A percentile compares a stretch with the other conserved stretches of the same genome.
phyloP scores from a whole-genome alignment of 2,329 filamentous ascomycete species.

The Septoria petroselini region DNA sequence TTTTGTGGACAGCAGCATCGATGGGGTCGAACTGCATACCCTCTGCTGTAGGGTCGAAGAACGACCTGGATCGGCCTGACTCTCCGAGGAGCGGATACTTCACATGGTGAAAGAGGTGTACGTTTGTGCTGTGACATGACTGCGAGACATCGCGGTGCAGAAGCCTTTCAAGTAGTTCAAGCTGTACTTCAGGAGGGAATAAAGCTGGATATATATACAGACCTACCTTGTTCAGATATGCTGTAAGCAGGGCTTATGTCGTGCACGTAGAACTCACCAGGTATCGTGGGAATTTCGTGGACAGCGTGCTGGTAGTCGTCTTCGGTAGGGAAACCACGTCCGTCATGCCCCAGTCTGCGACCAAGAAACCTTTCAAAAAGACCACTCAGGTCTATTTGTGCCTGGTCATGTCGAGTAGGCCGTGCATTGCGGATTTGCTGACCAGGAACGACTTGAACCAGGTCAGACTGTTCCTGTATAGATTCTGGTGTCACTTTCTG shows the following conservation, averaged over 20 bases:
- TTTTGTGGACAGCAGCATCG: conserved; percentile 69
- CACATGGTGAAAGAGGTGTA: conserved; percentile 78
- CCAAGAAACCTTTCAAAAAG: conserved; percentile 24
- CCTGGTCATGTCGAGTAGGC: conserved; percentile 1
- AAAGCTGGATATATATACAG: conserved; percentile 74
- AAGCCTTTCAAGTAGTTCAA: conserved; percentile 66
- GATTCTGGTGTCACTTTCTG: conserved; percentile 57
- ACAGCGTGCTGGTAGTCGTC: conserved; percentile 10
- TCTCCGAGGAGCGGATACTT: conserved; percentile 53
- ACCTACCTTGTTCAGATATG: conserved; percentile 49
- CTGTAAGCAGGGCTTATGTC: conserved; percentile 4
- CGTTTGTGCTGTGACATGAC: conserved; percentile 75
- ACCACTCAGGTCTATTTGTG: conserved; percentile 19
- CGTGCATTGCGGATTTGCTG: conserved; percentile 1
- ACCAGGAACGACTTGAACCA: conserved; percentile 16
- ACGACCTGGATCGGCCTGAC: conserved; percentile 48
- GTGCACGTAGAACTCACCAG: conserved; percentile 53
- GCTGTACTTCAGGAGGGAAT: conserved; percentile 67
- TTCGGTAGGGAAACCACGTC: not conserved
- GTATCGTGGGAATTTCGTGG: conserved; percentile 63
- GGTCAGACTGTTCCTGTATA: conserved; percentile 39
- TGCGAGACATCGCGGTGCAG: conserved; percentile 75
- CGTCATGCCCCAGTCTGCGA: not conserved
- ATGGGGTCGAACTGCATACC: conserved; percentile 53
- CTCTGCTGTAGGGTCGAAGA: conserved; percentile 48